Evolutionary conservation across 2,329 filamentous ascomycete genomes (phyloP), one percentile per base, ranked within the genome.

Genomic region (Colletotrichum godetiae): DNA sequence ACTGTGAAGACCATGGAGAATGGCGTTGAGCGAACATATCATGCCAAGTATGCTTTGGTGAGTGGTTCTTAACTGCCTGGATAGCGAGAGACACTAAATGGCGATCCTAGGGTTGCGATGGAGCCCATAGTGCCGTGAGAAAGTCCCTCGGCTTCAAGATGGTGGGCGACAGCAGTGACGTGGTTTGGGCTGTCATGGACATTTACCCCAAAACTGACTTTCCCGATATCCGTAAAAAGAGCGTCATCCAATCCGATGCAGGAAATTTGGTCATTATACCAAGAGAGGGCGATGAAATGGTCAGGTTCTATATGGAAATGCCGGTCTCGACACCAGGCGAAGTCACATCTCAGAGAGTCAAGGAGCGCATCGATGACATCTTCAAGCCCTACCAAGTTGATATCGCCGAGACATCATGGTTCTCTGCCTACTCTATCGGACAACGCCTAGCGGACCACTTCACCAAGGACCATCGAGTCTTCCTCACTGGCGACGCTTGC

Each of bases 351-450:
- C 87, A 92, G 46, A 88, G 80, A 2, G 80, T 91, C 0, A 84
- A 85, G 29, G 84, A 89, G 53, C 81, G 91, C 91, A 76, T 87
- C 84, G 1, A 83, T 85, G 7, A 29, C 4, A 73, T 90, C 88
- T 2, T 91, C 89, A 3, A 89, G 87, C 13, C 89, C 89, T 71
- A 80, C 88, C 55, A 88, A 91, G 76, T 91, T 88, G 84, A 85
- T 88, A 75, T 90, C 90, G 2, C 86, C 67, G 90, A 88, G 77
- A 90, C 90, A 0, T 90, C 92, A 4, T 94, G 92, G 93, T 94
- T 90, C 82, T 93, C 92, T 0, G 92, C 92, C 1, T 95, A 95
- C 77, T 92, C 93, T 49, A 94, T 95, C 74, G 92, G 92, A 8
- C 93, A 95, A 80, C 91, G 93, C 0, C 92, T 94, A 31, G 88